Conservation (phyloP, 306 rosid genomes). For the Delonix regia region DNA sequence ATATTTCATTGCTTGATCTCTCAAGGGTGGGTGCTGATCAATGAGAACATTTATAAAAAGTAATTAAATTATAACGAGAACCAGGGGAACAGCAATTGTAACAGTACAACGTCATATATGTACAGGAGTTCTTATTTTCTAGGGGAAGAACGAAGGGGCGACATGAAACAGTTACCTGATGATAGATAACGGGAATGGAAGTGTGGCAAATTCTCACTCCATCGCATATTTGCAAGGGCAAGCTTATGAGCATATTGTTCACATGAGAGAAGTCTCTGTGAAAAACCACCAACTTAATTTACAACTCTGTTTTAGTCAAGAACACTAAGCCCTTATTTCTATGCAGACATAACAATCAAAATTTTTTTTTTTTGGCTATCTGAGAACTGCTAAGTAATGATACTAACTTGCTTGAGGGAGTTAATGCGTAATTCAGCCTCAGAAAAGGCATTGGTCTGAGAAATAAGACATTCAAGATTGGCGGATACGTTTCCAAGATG, state of each 20-base stretch:
- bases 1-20: slow-evolving; percentile 38
- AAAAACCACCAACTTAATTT: slow-evolving; percentile 32
- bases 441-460: slow-evolving; percentile 59
- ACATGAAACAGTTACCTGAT: slow-evolving; percentile 48
- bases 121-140: background rate
- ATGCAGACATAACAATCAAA: background rate
- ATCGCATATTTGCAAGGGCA: slow-evolving; percentile 55
- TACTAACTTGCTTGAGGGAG: slow-evolving; percentile 73
- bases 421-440: slow-evolving; percentile 66
- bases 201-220: slow-evolving; percentile 65
- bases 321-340: background rate
- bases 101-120: background rate
- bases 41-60: slow-evolving; percentile 10
- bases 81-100: slow-evolving; percentile 17
- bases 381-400: background rate
- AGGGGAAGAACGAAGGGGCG: background rate
- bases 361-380: too few relatives aligned
- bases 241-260: slow-evolving; percentile 69
- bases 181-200: slow-evolving; percentile 59
- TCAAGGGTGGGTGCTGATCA: slow-evolving; percentile 42
- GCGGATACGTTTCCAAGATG: slow-evolving; percentile 88
- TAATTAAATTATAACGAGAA: background rate
- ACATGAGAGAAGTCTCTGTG: slow-evolving; percentile 66
- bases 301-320: background rate
- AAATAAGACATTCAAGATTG: slow-evolving; percentile 60